These are phyloP conservation scores for Suillus luteus DNA, from an alignment of 768 basidiomycete species.

Conservation along the genomic window DNA sequence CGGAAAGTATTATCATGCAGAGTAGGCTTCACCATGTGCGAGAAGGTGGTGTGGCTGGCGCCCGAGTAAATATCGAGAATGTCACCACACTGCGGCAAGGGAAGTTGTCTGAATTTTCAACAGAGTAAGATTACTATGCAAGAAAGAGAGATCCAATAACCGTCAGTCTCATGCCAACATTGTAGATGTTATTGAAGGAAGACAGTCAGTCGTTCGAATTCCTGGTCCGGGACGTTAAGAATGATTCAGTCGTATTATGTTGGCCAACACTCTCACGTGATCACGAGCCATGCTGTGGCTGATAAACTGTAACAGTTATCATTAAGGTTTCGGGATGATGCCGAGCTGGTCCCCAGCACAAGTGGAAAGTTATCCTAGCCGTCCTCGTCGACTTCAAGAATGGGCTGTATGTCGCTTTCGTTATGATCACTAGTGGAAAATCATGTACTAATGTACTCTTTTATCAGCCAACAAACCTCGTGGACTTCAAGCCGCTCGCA, in stretches of 20 bases:
- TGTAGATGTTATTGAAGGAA: too few species aligned
- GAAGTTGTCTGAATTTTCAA: background rate
- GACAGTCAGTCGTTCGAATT: too few species aligned
- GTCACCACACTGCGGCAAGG: background rate
- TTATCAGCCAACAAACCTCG: constrained; percentile 93
- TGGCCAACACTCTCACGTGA: constrained; percentile 13
- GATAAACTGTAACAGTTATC: constrained; percentile 44
- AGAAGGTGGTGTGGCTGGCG: background rate
- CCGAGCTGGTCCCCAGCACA: constrained; percentile 22
- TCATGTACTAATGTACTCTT: background rate
- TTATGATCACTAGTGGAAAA: background rate
- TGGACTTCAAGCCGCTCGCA: constrained; percentile 98
- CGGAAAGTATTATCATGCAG: background rate
- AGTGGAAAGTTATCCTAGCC: constrained; percentile 34
- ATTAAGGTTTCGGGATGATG: constrained; percentile 45
- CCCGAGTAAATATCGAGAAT: background rate
- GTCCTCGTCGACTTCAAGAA: constrained; percentile 63
- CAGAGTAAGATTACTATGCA: too few species aligned
- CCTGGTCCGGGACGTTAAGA: too few species aligned
- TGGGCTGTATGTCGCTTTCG: constrained; percentile 74
- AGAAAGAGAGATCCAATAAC: too few species aligned
- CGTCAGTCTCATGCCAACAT: too few species aligned
- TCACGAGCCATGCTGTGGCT: constrained; percentile 24
- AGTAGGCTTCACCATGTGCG: background rate
- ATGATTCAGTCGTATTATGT: too few species aligned